Percentiles rank a stretch among this genome's conserved stretches.
These are phyloP conservation scores for Acacia acuminata DNA, from an alignment of 306 rosid genomes.

Conservation along the genomic window DNA sequence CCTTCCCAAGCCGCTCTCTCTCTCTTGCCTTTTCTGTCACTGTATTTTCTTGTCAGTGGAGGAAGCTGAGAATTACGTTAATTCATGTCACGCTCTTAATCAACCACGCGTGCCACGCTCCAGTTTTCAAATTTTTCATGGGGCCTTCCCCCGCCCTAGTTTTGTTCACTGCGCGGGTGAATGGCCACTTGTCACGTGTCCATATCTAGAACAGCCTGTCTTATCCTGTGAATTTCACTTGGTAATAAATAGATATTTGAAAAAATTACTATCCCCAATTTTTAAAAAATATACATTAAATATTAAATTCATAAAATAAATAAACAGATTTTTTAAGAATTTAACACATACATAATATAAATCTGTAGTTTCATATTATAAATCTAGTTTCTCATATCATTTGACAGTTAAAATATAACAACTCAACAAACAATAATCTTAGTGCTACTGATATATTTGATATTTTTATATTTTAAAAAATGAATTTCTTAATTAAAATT, in stretches of 20 bases:
- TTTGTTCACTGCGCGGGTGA: background rate
- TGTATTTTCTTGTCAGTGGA: slow-evolving; percentile 33
- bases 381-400: too few relatives aligned
- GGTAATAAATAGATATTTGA: background rate
- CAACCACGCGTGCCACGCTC: slow-evolving; percentile 16
- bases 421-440: accelerated
- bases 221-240: background rate
- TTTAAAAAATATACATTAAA: background rate
- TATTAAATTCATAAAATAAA: too few relatives aligned
- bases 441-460: too few relatives aligned
- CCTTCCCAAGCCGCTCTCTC: slow-evolving; percentile 48
- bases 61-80: slow-evolving; percentile 2
- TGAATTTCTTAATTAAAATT: too few relatives aligned
- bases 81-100: slow-evolving; percentile 13
- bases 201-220: background rate
- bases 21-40: slow-evolving; percentile 20
- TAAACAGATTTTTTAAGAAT: too few relatives aligned
- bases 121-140: background rate
- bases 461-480: too few relatives aligned
- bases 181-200: background rate
- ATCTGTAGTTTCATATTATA: too few relatives aligned
- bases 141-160: background rate
- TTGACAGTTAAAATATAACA: too few relatives aligned
- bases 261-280: too few relatives aligned
- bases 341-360: too few relatives aligned